Conservation (phyloP, 352 stramenopile genomes). For the Globisporangium carolinianum region DNA sequence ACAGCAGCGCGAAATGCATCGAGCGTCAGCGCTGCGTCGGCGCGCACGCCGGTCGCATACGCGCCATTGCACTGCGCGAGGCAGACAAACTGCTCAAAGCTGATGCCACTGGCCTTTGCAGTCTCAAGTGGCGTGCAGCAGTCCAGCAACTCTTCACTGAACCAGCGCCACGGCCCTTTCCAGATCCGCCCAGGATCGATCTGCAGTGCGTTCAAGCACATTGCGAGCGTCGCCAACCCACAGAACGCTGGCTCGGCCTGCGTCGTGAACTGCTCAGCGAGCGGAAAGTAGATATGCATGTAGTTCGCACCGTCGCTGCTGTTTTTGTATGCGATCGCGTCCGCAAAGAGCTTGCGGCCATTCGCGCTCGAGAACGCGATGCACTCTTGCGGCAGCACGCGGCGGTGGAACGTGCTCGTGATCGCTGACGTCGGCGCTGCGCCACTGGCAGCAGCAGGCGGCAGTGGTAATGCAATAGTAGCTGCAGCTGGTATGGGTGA, state of each 20-base stretch:
- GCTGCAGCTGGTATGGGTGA: neutral
- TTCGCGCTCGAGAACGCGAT: conserved; percentile 79
- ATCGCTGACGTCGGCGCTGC: neutral
- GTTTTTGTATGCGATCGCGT: conserved; percentile 27
- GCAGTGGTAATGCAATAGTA: neutral
- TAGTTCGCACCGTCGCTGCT: conserved; percentile 33
- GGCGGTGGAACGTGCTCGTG: conserved; percentile 72
- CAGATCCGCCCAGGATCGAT: conserved; percentile 71
- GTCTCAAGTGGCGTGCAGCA: conserved; percentile 69
- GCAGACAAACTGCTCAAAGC: conserved; percentile 60
- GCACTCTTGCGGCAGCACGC: conserved; percentile 70
- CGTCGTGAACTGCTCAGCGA: conserved; percentile 87
- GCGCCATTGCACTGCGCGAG: conserved; percentile 58
- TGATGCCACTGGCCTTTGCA: conserved; percentile 71
- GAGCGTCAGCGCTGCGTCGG: conserved; percentile 42
- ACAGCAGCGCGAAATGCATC: conserved; percentile 60
- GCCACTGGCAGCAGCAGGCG: neutral
- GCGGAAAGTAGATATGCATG: conserved; percentile 91
- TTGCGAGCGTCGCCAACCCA: conserved; percentile 76
- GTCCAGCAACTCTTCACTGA: conserved; percentile 79
- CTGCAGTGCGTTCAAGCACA: conserved; percentile 72
- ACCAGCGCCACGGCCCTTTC: conserved; percentile 80
- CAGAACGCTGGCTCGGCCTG: conserved; percentile 92
- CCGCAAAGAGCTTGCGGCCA: conserved; percentile 78
- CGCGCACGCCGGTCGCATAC: conserved; percentile 35